Evolutionary conservation across 495 filamentous ascomycete genomes (phyloP).

Genomic region (Hypoxylon cercidicola): DNA sequence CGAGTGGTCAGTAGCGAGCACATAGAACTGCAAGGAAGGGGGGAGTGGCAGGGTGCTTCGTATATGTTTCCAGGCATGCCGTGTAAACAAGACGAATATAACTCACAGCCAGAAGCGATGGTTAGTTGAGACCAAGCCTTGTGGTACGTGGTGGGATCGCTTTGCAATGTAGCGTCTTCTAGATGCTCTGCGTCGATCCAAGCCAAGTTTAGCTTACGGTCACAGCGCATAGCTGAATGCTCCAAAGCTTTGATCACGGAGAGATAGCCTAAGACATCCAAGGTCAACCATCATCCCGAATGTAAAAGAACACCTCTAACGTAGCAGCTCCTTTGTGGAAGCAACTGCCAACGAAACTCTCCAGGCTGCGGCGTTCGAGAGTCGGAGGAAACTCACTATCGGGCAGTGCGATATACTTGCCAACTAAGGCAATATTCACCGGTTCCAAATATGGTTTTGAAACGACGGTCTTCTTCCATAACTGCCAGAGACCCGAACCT

Average conservation of each 20-base stretch:
- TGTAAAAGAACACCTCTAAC: no score
- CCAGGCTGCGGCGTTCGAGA: no score
- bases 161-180: conserved; percentile 67
- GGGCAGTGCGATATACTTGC: conserved; percentile 85
- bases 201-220: conserved; percentile 78
- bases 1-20: no score
- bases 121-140: conserved; percentile 81
- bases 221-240: conserved; percentile 88
- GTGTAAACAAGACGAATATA: no score
- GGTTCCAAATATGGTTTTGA: conserved; percentile 70
- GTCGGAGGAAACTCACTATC: no score
- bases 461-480: conserved; percentile 76
- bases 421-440: conserved; percentile 87
- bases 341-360: no score
- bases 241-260: conserved; percentile 86
- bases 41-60: no score
- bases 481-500: conserved; percentile 73
- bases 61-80: no score
- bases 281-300: no score
- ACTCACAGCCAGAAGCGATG: conserved; percentile 52
- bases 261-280: no score
- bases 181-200: conserved; percentile 89
- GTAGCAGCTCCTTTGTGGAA: no score
- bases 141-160: conserved; percentile 78
- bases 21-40: no score